phyloP scores from a whole-genome alignment of 2,329 filamentous ascomycete genomes.

The Beauveria australis region DNA sequence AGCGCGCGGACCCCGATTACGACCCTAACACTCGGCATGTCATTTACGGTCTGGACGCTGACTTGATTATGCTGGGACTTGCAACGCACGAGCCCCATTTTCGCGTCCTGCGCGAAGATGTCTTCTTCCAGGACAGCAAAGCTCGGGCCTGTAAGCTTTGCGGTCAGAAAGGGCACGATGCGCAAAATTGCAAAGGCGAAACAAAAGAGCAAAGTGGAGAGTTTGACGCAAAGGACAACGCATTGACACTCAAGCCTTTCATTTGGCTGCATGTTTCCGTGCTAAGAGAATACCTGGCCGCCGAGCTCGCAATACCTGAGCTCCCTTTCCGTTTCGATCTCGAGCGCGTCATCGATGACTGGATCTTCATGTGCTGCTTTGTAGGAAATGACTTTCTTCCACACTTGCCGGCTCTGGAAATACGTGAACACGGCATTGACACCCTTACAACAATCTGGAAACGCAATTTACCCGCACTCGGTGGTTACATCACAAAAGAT shows the following conservation, averaged over 20 bases:
- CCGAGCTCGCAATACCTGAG: constrained; percentile 75
- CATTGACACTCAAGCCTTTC: constrained; percentile 72
- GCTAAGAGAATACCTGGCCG: constrained; percentile 83
- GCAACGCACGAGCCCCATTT: constrained; percentile 97
- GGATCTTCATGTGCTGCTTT: constrained; percentile 99
- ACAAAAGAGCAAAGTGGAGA: constrained; percentile 71
- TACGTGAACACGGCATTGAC: constrained; percentile 94
- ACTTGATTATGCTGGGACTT: constrained; percentile 96
- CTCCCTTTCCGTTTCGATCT: constrained; percentile 86
- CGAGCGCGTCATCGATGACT: constrained; percentile 90
- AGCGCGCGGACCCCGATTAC: constrained; percentile 81
- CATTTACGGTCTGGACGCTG: constrained; percentile 94
- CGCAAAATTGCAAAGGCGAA: constrained; percentile 73
- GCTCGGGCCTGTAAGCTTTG: constrained; percentile 78
- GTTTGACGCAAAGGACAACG: constrained; percentile 72
- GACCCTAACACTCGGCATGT: constrained; percentile 96
- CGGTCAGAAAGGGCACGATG: constrained; percentile 86
- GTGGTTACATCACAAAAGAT: constrained; percentile 92
- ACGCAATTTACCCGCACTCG: constrained; percentile 84
- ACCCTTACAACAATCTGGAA: constrained; percentile 95
- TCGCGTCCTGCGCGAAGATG: constrained; percentile 90
- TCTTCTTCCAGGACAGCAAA: constrained; percentile 85
- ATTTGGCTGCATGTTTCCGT: constrained; percentile 96
- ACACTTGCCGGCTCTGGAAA: constrained; percentile 93
- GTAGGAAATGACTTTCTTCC: constrained; percentile 98